Base-by-base conservation (phyloP, 2,329 filamentous ascomycete species). In the Sporothrix euskadiensis region DNA sequence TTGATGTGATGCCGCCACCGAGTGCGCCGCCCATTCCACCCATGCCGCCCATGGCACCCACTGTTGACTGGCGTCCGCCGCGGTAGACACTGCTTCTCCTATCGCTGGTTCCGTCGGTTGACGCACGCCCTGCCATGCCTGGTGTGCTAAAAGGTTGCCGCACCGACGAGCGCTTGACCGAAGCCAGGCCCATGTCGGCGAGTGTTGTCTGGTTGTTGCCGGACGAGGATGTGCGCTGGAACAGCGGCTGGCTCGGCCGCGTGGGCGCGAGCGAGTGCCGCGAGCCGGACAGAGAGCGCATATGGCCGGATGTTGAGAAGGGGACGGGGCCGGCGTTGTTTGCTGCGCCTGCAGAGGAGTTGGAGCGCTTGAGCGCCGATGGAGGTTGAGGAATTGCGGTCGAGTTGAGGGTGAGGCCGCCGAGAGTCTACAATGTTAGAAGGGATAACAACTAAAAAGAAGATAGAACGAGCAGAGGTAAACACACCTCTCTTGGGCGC, bases 351-450 rank as follows among this genome's bases (percentile, higher is more conserved):
- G 89, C 89, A 76, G 89, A 90, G 78, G 94, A 94, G 79, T 90
- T 96, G 41, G 93, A 92, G 81, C 96, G 93, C 85, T 99, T 99
- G 88, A 99, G 91, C 56, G 94, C 93, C 56, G 95, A 98, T 39
- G 92, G 88, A 9, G 96, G 95, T 83, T 97, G 94, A 26, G 96
- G 96, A 76, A 99, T 93, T 30, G 90, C 89, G 26, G 92, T 69
- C 10, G 66, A 92, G 81, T 94, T 95, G 81, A 91, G 89, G 81
- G 90, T 95, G 79, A 97, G 90, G 77, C 90, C 91, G 76, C 92
- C 94, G 74, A 98, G 89, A 71, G 96, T 98, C 94, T 97, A 82
- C 76, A 76, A 32, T 52, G 59, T 71, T 57, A 72, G 54, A 47
- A 16, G n/a, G 19, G 4, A n/a, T 3, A 19, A 39, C 3, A 69